Conservation (phyloP, 2,329 filamentous ascomycete genomes). For the Biscogniauxia marginata region DNA sequence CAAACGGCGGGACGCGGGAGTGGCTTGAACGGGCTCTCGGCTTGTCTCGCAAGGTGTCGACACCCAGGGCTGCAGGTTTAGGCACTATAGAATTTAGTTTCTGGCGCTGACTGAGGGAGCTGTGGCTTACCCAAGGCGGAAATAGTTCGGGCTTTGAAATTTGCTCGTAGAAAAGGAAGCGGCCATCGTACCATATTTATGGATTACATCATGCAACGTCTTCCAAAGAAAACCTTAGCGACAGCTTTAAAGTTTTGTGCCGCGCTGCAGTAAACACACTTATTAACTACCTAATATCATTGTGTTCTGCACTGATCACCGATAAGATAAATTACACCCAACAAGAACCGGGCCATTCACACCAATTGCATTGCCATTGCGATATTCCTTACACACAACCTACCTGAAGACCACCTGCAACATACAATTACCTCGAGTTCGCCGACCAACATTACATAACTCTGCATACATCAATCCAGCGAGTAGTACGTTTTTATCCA, state of each 20-base stretch:
- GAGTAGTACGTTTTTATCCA: too few species aligned
- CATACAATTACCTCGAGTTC: conserved; percentile 11
- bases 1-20: conserved; percentile 21
- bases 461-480: background rate
- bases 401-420: conserved; percentile 18
- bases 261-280: too few species aligned
- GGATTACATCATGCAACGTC: background rate
- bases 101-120: conserved; percentile 2
- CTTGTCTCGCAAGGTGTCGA: too few species aligned
- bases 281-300: too few species aligned
- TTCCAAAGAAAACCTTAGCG: background rate
- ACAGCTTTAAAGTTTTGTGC: too few species aligned
- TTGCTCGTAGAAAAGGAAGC: conserved; percentile 3
- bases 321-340: too few species aligned
- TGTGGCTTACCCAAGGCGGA: conserved; percentile 19
- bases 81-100: too few species aligned
- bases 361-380: too few species aligned
- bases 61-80: too few species aligned
- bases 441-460: background rate
- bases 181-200: conserved; percentile 3
- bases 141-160: conserved; percentile 16
- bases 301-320: background rate
- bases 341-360: too few species aligned
- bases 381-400: conserved; percentile 9
- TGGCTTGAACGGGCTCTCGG: background rate